Evolutionary conservation across 1,284 basidiomycete genomes (phyloP).

Genomic region (Moesziomyces parantarcticus): DNA sequence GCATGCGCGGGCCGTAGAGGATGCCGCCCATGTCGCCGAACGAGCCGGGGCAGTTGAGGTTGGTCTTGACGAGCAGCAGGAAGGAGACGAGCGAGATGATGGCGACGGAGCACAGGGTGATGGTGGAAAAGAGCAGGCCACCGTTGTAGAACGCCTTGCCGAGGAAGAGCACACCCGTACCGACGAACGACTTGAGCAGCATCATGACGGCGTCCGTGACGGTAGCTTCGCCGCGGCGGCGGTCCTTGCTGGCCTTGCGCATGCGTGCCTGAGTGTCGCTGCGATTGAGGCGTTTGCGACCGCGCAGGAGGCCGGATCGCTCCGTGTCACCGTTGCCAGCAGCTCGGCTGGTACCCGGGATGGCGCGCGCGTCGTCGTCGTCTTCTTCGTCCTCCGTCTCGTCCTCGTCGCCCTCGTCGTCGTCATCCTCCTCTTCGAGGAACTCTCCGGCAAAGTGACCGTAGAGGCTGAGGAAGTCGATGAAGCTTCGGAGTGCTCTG

Average conservation of each 20-base stretch:
- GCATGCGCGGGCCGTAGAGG: conserved; percentile 92
- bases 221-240: conserved; percentile 59
- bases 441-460: conserved; percentile 66
- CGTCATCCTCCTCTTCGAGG: conserved; percentile 60
- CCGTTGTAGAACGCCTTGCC: conserved; percentile 98
- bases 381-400: conserved; percentile 42
- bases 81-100: conserved; percentile 92
- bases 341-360: conserved; percentile 41
- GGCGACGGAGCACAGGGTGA: conserved; percentile 84
- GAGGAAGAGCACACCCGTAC: conserved; percentile 94
- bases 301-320: conserved; percentile 49
- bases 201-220: conserved; percentile 67
- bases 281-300: conserved; percentile 31
- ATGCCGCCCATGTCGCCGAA: conserved; percentile 97
- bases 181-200: conserved; percentile 86
- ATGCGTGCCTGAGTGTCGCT: conserved; percentile 47
- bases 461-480: conserved; percentile 66
- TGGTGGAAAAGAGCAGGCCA: conserved; percentile 87
- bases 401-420: conserved; percentile 55
- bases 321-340: conserved; percentile 53
- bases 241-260: conserved; percentile 52
- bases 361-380: conserved; percentile 25
- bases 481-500: conserved; percentile 63
- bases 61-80: conserved; percentile 87
- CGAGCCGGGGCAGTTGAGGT: conserved; percentile 87